A percentile compares a stretch with the other conserved stretches of the same genome.
These are phyloP conservation scores for Moringa oleifera DNA, from an alignment of 345 rosid genomes.

Conservation along the genomic window DNA sequence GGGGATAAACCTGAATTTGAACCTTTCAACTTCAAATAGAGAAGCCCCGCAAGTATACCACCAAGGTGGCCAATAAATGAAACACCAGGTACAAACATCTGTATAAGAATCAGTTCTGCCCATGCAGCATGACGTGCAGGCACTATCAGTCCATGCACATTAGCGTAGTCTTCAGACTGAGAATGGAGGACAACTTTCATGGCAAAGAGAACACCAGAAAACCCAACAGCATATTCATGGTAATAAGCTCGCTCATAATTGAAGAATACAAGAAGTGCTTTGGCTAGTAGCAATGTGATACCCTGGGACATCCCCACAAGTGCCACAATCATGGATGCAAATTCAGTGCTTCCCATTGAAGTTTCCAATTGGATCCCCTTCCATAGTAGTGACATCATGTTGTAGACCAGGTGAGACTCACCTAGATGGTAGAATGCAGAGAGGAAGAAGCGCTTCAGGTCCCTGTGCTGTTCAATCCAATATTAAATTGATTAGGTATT, in stretches of 20 bases:
- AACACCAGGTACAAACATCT: conserved; percentile 80
- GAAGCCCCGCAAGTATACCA: conserved; percentile 88
- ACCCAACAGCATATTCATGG: conserved; percentile 68
- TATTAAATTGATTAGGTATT: background rate
- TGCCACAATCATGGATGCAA: conserved; percentile 66
- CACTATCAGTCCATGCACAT: conserved; percentile 62
- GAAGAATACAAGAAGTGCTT: conserved; percentile 54
- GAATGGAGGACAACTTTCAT: conserved; percentile 92
- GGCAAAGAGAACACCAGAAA: conserved; percentile 91
- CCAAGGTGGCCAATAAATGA: conserved; percentile 96
- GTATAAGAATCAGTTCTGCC: conserved; percentile 89
- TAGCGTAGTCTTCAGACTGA: conserved; percentile 48
- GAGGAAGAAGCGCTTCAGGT: conserved; percentile 68
- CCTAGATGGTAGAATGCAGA: conserved; percentile 82
- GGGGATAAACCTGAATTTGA: conserved; percentile 54
- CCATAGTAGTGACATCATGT: conserved; percentile 94
- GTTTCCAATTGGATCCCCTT: conserved; percentile 86
- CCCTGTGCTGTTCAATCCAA: conserved; percentile 53
- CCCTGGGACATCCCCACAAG: conserved; percentile 88
- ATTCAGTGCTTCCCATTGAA: conserved; percentile 81
- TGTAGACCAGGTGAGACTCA: conserved; percentile 81
- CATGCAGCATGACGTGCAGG: conserved; percentile 86
- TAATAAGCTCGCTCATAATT: conserved; percentile 57
- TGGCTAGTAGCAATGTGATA: conserved; percentile 64
- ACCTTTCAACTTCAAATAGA: conserved; percentile 59